These are phyloP conservation scores for Sporothrix protearum DNA, from an alignment of 2,329 filamentous ascomycete species.

Conservation along the genomic window DNA sequence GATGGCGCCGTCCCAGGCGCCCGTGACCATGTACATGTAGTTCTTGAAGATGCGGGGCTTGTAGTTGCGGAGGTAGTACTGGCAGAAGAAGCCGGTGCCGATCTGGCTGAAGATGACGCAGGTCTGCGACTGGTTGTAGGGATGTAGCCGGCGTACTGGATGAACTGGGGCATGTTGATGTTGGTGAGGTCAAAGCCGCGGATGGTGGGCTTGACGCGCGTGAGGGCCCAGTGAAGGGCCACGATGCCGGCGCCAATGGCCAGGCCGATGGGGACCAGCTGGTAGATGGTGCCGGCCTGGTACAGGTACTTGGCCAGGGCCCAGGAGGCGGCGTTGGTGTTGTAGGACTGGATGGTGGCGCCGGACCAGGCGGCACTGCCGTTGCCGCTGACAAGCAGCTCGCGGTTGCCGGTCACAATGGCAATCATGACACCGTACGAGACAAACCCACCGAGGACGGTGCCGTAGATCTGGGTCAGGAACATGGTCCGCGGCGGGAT, in stretches of 20 bases:
- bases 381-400: constrained; percentile 43
- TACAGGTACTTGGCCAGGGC: constrained; percentile 55
- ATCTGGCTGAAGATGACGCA: constrained; percentile 50
- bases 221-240: constrained; percentile 43
- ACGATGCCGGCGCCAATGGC: constrained; percentile 47
- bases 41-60: constrained; percentile 50
- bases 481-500: constrained; percentile 56
- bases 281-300: constrained; percentile 42
- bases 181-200: constrained; percentile 40
- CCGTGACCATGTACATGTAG: constrained; percentile 52
- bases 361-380: constrained; percentile 54
- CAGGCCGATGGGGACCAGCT: constrained; percentile 50
- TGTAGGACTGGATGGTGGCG: constrained; percentile 48
- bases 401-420: constrained; percentile 49
- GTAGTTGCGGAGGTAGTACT: constrained; percentile 53
- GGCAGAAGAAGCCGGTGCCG: constrained; percentile 45
- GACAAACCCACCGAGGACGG: constrained; percentile 50
- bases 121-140: constrained; percentile 54
- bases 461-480: constrained; percentile 53
- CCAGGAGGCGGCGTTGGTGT: constrained; percentile 47
- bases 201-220: constrained; percentile 48
- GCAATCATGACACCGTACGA: constrained; percentile 48
- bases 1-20: constrained; percentile 51
- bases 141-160: constrained; percentile 53
- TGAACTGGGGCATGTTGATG: constrained; percentile 52